A percentile compares a stretch with the other conserved stretches of the same genome.
Evolutionary conservation across 2,329 filamentous ascomycete species (phyloP).

Genomic region (Microsporum canis): DNA sequence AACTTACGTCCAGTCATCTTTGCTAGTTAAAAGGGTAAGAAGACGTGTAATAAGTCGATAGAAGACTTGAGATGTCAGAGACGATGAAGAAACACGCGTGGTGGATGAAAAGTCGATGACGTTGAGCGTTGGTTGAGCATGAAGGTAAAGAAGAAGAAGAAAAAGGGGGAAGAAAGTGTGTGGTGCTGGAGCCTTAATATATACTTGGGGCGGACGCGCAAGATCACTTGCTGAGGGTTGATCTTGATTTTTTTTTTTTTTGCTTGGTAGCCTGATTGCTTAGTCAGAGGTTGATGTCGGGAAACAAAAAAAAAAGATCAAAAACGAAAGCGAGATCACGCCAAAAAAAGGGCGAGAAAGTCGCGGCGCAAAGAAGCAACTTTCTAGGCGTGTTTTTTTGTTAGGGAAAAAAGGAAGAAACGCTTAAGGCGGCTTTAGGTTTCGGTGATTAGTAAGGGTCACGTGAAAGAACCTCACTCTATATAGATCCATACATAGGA

Average conservation of each 20-base stretch:
- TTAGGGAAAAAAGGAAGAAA: not conserved
- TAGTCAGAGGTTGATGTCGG: not conserved
- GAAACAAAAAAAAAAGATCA: too few relatives aligned
- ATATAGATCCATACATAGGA: not conserved
- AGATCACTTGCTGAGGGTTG: too few relatives aligned
- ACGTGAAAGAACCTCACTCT: slow-evolving; percentile 15
- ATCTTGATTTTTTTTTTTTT: too few relatives aligned
- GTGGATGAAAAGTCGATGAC: not conserved
- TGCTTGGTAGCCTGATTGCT: not conserved
- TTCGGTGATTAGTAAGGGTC: slow-evolving; percentile 5
- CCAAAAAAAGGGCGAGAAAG: not conserved
- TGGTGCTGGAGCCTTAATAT: too few relatives aligned
- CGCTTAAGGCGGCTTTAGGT: not conserved
- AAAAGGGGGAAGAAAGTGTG: too few relatives aligned
- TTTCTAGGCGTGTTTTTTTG: not conserved
- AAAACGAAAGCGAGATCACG: too few relatives aligned
- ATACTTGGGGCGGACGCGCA: too few relatives aligned
- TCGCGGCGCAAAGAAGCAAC: not conserved
- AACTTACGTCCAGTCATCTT: not conserved
- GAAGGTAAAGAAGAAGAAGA: not conserved
- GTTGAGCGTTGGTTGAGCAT: not conserved
- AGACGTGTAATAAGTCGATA: not conserved
- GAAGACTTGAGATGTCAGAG: not conserved
- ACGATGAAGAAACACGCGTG: not conserved
- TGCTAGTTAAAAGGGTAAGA: not conserved